Evolutionary conservation across 495 filamentous ascomycete species (phyloP), one percentile per base, ranked within the genome.

Genomic region (Extremus antarcticus): DNA sequence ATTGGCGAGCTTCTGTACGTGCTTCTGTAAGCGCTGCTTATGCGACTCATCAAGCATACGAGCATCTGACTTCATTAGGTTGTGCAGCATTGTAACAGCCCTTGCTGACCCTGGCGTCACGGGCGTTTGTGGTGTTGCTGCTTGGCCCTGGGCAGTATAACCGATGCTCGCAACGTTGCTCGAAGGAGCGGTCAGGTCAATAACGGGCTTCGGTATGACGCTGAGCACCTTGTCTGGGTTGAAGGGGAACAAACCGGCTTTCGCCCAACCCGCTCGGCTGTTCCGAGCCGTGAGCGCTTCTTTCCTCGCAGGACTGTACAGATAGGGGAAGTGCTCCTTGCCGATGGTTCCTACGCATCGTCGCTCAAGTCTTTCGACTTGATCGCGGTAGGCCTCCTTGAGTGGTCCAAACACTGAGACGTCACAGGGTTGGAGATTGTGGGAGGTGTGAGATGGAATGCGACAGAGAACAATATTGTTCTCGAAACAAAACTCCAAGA

Each of bases 381-480:
- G 29, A 7, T 35, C 29, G 13, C 29, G 29, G 13, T 35, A 35
- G 7, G 29, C 29, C 13, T 4, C 13, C 29, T 35, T 35, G 7
- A 13, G 29, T 13, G 29, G 29, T 35, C 7, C 29, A 13, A 35
- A 35, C 13, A 35, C 29, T 4, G 7, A 4, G 13, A 35, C 29
- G 29, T 35, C 29, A 35, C 29, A 35, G 13, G 29, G 29, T 35
- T 35, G 29, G 13, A 35, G 13, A 35, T 13, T 35, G 29, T 13
- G 13, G 4, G 29, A 35, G 13, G 13, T 13, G 13, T 7, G 29
- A 13, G 29, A 35, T 4, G 13, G 29, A 13, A 35, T 4, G 29
- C 29, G 13, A 13, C 46, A 55, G 22, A 51, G 53, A n/a, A 50
- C 10, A 22, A 55, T 50, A 25, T 55, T 55, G 25, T 55, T 55